Base-by-base conservation (phyloP, 2,329 filamentous ascomycete genomes). In the Fusarium annulatum region DNA sequence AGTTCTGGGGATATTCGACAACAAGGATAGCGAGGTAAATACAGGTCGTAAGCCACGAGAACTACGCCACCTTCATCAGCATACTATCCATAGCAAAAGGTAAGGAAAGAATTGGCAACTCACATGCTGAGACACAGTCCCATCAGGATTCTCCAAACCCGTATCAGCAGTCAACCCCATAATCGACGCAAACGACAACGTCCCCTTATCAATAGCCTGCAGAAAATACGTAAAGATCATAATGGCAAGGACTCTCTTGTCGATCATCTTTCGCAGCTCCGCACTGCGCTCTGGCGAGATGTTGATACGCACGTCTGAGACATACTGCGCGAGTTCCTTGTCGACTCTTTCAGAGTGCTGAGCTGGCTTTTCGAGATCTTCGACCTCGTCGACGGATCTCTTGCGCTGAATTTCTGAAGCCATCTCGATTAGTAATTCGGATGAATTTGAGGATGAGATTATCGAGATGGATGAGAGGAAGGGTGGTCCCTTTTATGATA, bases 221-320 rank as follows among this genome's bases (percentile, higher is more conserved):
- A 94, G 82, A 78, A 94, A 93, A 81, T 94, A 94, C 1, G 92
- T 93, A 53, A 87, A 80, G 64, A 94, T 87, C 92, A 95, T 94
- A 79, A 94, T 85, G 5, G 87, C 82, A 48, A 95, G 83, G 5
- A 94, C 88, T 38, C 92, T 88, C 69, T 85, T 87, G 81, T 94
- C 91, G 73, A 94, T 93, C 84, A 90, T 84, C 58, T 81, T 86
- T 71, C 89, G 90, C 59, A 95, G 85, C 36, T 91, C 84, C 43
- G 82, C 85, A 80, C 89, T 91, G 61, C 92, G 89, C 65, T 88
- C 89, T 3, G 85, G 82, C 7, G 87, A 85, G 76, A 94, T 90
- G 4, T 88, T 82, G 56, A 93, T 83, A 10, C 83, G 84, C 23
- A 80, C 85, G 26, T 86, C 86, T 26, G 86, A 86, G 34, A 90